Percentiles rank a stretch among this genome's conserved stretches.
Evolutionary conservation across 495 filamentous ascomycete species (phyloP).

Genomic region (Neurospora hispaniola): DNA sequence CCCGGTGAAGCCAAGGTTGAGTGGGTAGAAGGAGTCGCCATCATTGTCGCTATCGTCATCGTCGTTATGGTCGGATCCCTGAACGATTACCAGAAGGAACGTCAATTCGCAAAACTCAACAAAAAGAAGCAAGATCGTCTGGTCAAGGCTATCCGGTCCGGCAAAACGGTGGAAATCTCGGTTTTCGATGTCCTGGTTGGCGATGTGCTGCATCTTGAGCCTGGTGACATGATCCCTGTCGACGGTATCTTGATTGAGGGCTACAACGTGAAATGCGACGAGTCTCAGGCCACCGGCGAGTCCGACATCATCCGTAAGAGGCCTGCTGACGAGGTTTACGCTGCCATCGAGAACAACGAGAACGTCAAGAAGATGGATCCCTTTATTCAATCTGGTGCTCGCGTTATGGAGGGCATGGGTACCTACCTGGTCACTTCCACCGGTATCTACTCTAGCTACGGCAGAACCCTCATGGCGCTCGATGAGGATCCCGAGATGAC

Average conservation of each 20-base stretch:
- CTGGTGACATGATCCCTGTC: conserved; percentile 65
- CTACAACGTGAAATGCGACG: conserved; percentile 69
- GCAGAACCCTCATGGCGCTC: conserved; percentile 89
- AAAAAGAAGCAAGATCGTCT: conserved; percentile 70
- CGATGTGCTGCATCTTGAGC: conserved; percentile 63
- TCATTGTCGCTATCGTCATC: conserved; percentile 64
- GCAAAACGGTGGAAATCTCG: conserved; percentile 59
- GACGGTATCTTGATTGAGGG: conserved; percentile 65
- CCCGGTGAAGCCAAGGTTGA: conserved; percentile 44
- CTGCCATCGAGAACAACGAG: conserved; percentile 66
- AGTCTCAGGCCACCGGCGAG: conserved; percentile 77
- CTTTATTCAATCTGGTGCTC: conserved; percentile 86
- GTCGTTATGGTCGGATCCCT: conserved; percentile 64
- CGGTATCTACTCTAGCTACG: conserved; percentile 79
- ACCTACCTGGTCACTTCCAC: conserved; percentile 79
- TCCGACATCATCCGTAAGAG: conserved; percentile 71
- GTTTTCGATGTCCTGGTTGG: conserved; percentile 63
- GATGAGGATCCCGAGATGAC: conserved; percentile 85
- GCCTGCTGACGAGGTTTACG: conserved; percentile 65
- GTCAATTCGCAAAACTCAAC: conserved; percentile 71
- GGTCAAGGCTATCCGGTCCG: conserved; percentile 68
- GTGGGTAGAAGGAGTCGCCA: conserved; percentile 75
- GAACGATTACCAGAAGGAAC: conserved; percentile 73
- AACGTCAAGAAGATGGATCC: conserved; percentile 78
- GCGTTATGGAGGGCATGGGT: conserved; percentile 85